Base-by-base conservation (phyloP, 148 eudicot genomes). In the Polygonum maritimum region DNA sequence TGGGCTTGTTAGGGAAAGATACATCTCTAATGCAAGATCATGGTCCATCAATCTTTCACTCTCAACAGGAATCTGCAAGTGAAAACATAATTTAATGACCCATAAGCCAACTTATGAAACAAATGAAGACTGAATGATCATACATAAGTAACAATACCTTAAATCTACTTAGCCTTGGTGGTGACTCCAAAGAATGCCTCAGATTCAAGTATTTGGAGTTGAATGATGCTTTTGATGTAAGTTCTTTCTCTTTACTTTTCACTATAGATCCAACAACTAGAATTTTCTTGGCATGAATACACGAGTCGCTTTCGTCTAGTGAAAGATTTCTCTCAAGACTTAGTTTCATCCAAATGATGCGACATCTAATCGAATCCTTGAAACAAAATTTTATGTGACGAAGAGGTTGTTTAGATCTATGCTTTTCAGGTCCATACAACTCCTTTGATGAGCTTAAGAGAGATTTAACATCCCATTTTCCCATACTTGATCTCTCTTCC, bases 401-500 rank as follows among this genome's bases (percentile, higher is more conserved):
- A 33, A 94, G 96, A 60, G 76, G 77, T 69, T 73, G 77, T 73
- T 58, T 80, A 76, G 15, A 19, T 38, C 70, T 70, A 76, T 78
- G 78, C 70, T 84, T 86, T 82, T 89, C 97, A 26, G 89, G 92
- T 76, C 98, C 97, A 81, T 83, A 84, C 33, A 86, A 87, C 77
- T 94, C 97, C 11, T 89, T 83, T 77, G 93, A 87, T 76, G 97
- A 85, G 33, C 80, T 70, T 58, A 89, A 81, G 71, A 90, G 73
- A 77, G 97, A 84, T 10, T 81, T 82, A 38, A 88, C 84, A 79
- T 94, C 97, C 97, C 98, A 94, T 82, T 85, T 94, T 78, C 98
- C 98, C 78, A 86, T 76, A 80, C 88, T 88, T 62, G 92, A 86
- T 78, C 94, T 81, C 82, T 92, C 97, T 78, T 89, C 97, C 84